phyloP scores from a whole-genome alignment of 192 early-diverging fungal genomes.

The Thoreauomyces humboldtii region DNA sequence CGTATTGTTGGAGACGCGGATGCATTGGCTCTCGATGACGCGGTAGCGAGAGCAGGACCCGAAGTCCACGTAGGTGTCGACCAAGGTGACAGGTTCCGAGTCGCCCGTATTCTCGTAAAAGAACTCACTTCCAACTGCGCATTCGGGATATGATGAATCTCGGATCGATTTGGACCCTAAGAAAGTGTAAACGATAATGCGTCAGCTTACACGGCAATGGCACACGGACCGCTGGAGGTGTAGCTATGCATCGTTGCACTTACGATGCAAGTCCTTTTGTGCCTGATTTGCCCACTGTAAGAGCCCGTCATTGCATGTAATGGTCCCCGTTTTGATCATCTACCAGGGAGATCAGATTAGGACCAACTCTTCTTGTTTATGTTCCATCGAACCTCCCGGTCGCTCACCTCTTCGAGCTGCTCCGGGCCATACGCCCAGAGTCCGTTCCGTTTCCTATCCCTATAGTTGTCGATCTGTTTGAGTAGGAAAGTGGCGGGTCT shows the following conservation, averaged over 20 bases:
- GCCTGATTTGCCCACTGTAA: constrained; percentile 29
- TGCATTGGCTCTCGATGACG: constrained; percentile 45
- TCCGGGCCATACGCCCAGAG: constrained; percentile 53
- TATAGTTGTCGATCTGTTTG: constrained; percentile 46
- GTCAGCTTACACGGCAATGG: too few relatives aligned
- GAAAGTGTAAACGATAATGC: too few relatives aligned
- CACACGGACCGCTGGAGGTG: too few relatives aligned
- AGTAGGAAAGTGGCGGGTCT: constrained; percentile 50
- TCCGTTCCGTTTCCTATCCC: constrained; percentile 45
- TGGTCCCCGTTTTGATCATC: constrained; percentile 43
- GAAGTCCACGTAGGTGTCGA: constrained; percentile 55
- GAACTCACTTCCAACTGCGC: constrained; percentile 41
- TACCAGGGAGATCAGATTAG: constrained; percentile 13
- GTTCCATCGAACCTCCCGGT: background rate
- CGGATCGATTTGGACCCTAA: constrained; percentile 4
- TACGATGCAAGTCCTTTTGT: constrained; percentile 6
- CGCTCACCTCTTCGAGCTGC: constrained; percentile 55
- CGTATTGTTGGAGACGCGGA: constrained; percentile 52
- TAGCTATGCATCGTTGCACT: too few relatives aligned
- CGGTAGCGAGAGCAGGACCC: constrained; percentile 52
- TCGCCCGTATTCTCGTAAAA: constrained; percentile 50
- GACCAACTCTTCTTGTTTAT: too few relatives aligned
- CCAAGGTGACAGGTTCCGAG: constrained; percentile 35
- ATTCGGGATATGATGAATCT: constrained; percentile 46
- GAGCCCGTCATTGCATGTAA: constrained; percentile 36